A percentile compares a stretch with the other conserved stretches of the same genome.
Conservation (phyloP, 768 basidiomycete genomes). For the Candolleomyces aberdarensis region DNA sequence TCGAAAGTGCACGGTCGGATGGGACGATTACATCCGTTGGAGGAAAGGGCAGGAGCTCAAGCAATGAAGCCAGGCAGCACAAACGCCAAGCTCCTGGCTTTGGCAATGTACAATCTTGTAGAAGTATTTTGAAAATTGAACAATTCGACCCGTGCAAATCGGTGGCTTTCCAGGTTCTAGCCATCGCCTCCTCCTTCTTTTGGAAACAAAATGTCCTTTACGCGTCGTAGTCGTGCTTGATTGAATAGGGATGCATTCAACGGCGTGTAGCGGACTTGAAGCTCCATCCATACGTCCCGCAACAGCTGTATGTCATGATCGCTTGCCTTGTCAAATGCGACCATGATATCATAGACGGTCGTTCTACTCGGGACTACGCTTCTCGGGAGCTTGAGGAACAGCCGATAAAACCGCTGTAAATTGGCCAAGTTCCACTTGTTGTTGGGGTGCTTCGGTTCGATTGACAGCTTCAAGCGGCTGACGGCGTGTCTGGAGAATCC, state of each 20-base stretch:
- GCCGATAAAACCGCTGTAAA: slow-evolving; percentile 54
- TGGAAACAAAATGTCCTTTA: slow-evolving; percentile 2
- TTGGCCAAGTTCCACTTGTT: slow-evolving; percentile 54
- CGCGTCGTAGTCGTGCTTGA: slow-evolving; percentile 3
- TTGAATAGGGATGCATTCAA: slow-evolving; percentile 13
- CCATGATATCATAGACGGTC: slow-evolving; percentile 64
- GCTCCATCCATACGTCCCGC: slow-evolving; percentile 50
- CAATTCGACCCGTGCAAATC: not conserved
- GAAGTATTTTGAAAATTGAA: not conserved
- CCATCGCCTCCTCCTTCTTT: not conserved
- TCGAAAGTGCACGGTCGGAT: slow-evolving; percentile 59
- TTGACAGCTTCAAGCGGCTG: slow-evolving; percentile 14
- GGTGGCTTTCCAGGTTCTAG: not conserved
- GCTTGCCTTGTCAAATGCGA: slow-evolving; percentile 62
- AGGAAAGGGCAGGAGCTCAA: slow-evolving; percentile 40
- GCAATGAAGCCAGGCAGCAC: not conserved
- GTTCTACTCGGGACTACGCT: slow-evolving; percentile 40
- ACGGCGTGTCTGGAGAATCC: slow-evolving; percentile 67
- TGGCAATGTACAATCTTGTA: not conserved
- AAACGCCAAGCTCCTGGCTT: too few species aligned
- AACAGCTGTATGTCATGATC: slow-evolving; percentile 46
- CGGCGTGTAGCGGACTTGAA: slow-evolving; percentile 54
- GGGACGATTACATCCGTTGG: slow-evolving; percentile 81
- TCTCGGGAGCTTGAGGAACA: slow-evolving; percentile 57
- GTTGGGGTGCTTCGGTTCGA: slow-evolving; percentile 4